Conservation (phyloP, 768 basidiomycete species). For the Tulasnella sp. region DNA sequence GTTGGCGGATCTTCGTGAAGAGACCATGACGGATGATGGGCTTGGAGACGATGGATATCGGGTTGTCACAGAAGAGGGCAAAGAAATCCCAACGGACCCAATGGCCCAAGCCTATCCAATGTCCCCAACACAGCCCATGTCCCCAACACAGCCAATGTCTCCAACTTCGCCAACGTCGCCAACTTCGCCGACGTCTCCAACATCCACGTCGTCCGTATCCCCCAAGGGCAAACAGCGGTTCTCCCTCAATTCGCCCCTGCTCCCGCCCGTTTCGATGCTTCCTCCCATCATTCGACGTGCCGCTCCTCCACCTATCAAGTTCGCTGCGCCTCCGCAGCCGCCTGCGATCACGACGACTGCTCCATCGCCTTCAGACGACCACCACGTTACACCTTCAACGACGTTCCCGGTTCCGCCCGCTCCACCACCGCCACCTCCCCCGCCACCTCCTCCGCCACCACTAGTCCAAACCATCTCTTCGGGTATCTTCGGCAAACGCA, state of each 20-base stretch:
- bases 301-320: neutral
- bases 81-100: neutral
- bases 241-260: neutral
- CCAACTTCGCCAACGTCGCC: neutral
- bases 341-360: neutral
- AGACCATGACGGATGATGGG: neutral
- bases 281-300: neutral
- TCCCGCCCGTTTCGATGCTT: neutral
- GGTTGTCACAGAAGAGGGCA: neutral
- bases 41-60: neutral
- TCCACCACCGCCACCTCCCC: constrained; percentile 3
- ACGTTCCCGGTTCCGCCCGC: neutral
- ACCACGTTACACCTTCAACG: neutral
- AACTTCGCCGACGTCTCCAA: neutral
- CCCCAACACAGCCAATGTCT: neutral
- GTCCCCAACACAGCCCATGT: neutral
- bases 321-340: neutral
- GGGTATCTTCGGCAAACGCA: neutral
- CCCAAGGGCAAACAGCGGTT: neutral
- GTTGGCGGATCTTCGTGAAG: neutral
- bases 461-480: neutral
- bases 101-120: neutral
- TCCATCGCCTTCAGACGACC: neutral
- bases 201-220: neutral
- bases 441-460: neutral